phyloP scores from a whole-genome alignment of 768 basidiomycete genomes.

The Suillus sp. region DNA sequence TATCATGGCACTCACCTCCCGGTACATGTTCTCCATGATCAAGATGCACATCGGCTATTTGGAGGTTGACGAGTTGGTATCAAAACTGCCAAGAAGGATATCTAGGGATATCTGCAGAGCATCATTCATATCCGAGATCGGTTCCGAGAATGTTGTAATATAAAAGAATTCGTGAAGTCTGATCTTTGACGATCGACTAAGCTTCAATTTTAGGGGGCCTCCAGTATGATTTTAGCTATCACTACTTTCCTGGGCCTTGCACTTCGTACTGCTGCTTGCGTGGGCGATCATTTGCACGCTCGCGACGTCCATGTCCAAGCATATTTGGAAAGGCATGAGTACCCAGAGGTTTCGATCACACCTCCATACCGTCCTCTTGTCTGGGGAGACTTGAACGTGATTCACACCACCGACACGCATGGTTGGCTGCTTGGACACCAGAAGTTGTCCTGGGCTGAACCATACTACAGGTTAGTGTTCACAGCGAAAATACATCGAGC shows the following conservation, averaged over 20 bases:
- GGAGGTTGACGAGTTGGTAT: too few species aligned
- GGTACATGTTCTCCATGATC: too few species aligned
- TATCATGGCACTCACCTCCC: neutral
- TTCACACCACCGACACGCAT: constrained; percentile 85
- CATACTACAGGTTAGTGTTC: constrained; percentile 60
- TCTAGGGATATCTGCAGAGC: too few species aligned
- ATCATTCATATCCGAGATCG: constrained; percentile 1
- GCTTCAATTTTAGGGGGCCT: neutral
- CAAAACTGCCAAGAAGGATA: neutral
- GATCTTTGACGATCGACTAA: neutral
- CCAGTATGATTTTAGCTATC: constrained; percentile 17
- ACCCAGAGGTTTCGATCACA: constrained; percentile 44
- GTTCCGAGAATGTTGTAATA: neutral
- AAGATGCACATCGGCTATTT: too few species aligned
- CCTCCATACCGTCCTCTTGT: constrained; percentile 69
- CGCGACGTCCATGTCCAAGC: constrained; percentile 34
- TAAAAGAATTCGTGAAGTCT: neutral
- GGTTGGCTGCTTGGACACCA: constrained; percentile 87
- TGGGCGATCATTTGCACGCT: constrained; percentile 16
- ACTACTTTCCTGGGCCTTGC: constrained; percentile 22
- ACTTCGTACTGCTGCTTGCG: constrained; percentile 19
- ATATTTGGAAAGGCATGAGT: constrained; percentile 37
- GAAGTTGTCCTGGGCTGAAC: constrained; percentile 70
- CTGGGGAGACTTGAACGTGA: constrained; percentile 88
- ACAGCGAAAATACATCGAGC: neutral